Conservation (phyloP, 768 basidiomycete genomes). For the Agaricus blazei region DNA sequence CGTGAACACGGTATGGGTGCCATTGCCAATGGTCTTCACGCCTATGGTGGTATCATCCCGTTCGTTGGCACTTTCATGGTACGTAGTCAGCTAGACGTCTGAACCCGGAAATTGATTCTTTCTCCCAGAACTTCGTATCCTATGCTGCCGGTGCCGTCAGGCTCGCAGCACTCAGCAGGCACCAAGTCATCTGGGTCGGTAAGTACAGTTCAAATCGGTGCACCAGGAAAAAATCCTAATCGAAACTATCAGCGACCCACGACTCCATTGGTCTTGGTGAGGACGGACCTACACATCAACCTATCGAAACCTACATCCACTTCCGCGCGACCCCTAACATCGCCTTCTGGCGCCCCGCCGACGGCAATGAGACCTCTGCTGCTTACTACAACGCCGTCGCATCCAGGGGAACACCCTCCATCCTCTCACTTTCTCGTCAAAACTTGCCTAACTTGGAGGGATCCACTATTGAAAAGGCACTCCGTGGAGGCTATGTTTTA, state of each 20-base stretch:
- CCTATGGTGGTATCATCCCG: constrained; percentile 89
- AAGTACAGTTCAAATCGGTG: constrained; percentile 23
- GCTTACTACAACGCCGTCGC: constrained; percentile 78
- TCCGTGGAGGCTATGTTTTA: constrained; percentile 85
- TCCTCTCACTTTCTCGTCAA: constrained; percentile 80
- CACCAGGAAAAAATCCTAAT: not conserved
- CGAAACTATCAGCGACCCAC: constrained; percentile 64
- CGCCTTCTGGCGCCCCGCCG: constrained; percentile 90
- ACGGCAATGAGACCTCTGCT: constrained; percentile 97
- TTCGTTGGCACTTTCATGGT: constrained; percentile 92
- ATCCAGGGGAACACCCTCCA: constrained; percentile 73
- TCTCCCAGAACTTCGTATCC: constrained; percentile 78
- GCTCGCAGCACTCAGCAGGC: constrained; percentile 81
- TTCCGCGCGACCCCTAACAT: constrained; percentile 89
- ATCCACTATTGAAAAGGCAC: constrained; percentile 79
- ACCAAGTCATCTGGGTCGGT: constrained; percentile 94
- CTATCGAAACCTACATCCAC: constrained; percentile 82
- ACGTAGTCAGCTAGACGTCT: constrained; percentile 16
- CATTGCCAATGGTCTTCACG: constrained; percentile 85
- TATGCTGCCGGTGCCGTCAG: constrained; percentile 93
- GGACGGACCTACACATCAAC: constrained; percentile 96
- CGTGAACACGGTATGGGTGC: constrained; percentile 98
- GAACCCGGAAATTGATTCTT: constrained; percentile 7
- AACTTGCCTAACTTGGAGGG: constrained; percentile 90
- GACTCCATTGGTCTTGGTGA: constrained; percentile 92